phyloP scores from a whole-genome alignment of 768 basidiomycete genomes.

The Calocybe cyanea region DNA sequence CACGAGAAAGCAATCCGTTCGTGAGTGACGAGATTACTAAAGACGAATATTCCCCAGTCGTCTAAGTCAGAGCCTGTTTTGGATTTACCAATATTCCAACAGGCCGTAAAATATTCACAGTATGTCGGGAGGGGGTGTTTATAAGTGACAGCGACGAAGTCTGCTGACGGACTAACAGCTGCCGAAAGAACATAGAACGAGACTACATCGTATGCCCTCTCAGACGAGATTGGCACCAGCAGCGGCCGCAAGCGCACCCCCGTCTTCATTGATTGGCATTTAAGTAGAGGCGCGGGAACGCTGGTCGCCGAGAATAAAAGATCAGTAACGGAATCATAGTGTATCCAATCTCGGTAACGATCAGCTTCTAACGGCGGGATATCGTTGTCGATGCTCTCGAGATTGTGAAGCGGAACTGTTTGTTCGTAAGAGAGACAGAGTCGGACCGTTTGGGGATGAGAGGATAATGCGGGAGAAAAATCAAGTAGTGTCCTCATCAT shows the following conservation, averaged over 20 bases:
- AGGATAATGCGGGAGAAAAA: neutral
- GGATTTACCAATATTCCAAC: neutral
- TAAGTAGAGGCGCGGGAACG: neutral
- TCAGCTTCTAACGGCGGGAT: neutral
- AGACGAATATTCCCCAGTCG: no score
- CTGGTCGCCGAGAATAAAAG: neutral
- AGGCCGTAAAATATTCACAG: neutral
- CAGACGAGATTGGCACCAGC: neutral
- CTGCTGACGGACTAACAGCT: neutral
- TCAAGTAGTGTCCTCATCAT: no score
- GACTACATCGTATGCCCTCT: neutral
- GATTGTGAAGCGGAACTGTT: neutral
- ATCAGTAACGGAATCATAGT: neutral
- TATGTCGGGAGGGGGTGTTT: neutral
- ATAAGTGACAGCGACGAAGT: neutral
- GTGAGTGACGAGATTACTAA: no score
- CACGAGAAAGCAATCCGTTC: no score
- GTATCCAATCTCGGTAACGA: neutral
- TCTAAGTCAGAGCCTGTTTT: no score
- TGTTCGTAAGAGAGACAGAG: neutral
- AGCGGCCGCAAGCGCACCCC: neutral
- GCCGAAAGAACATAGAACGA: neutral
- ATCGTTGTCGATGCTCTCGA: neutral
- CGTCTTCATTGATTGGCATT: neutral
- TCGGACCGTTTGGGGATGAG: neutral